Evolutionary conservation across 495 filamentous ascomycete genomes (phyloP).

Genomic region (Penicillium egyptiacum): DNA sequence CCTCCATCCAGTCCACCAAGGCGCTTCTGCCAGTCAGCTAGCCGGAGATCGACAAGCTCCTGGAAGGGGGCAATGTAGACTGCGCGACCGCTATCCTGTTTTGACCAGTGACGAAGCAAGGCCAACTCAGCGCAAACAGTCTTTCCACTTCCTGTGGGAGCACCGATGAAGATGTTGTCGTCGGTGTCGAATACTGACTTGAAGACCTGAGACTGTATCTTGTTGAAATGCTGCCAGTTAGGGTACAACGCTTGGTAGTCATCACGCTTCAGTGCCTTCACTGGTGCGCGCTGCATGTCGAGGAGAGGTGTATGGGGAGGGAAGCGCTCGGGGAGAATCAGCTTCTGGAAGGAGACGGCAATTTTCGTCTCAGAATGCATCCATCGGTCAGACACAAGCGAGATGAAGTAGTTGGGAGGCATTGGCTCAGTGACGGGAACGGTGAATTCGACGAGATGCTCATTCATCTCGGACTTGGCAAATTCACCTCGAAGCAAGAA

Average conservation of each 20-base stretch:
- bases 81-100: slow-evolving; percentile 67
- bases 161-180: slow-evolving; percentile 88
- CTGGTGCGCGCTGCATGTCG: slow-evolving; percentile 86
- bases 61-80: slow-evolving; percentile 97
- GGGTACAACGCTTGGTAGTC: slow-evolving; percentile 83
- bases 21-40: slow-evolving; percentile 80
- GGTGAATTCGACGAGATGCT: slow-evolving; percentile 96
- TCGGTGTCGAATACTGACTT: slow-evolving; percentile 86
- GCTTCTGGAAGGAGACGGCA: slow-evolving; percentile 89
- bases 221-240: slow-evolving; percentile 88
- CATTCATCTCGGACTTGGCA: slow-evolving; percentile 75
- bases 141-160: slow-evolving; percentile 91
- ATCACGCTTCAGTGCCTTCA: slow-evolving; percentile 80
- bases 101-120: slow-evolving; percentile 81
- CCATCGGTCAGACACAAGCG: slow-evolving; percentile 91
- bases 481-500: slow-evolving; percentile 89
- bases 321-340: slow-evolving; percentile 93
- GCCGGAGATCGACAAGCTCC: slow-evolving; percentile 78
- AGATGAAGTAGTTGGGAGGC: slow-evolving; percentile 98
- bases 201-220: slow-evolving; percentile 95
- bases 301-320: slow-evolving; percentile 87
- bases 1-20: slow-evolving; percentile 72
- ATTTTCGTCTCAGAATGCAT: slow-evolving; percentile 96
- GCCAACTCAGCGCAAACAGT: slow-evolving; percentile 96
- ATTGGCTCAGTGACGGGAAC: slow-evolving; percentile 96